Evolutionary conservation across 2,329 filamentous ascomycete genomes (phyloP).

Genomic region (Diaporthe citri): DNA sequence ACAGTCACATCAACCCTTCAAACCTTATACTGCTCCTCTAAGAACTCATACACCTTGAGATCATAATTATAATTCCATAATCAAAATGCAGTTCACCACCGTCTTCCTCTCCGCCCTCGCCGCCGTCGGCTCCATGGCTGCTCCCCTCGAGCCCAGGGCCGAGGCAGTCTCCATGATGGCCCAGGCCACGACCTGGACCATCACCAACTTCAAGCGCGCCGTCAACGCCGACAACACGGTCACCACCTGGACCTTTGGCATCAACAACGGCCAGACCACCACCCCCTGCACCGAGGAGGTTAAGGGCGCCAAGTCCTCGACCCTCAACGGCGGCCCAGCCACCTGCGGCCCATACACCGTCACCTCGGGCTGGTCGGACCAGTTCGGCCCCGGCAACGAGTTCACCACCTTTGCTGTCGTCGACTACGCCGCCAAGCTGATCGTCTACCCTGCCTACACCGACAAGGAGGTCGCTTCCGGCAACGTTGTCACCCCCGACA

Average conservation of each 20-base stretch:
- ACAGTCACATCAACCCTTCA: not conserved
- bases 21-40: not conserved
- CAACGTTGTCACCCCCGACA: slow-evolving; percentile 61
- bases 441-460: slow-evolving; percentile 66
- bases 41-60: not conserved
- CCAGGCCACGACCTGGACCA: slow-evolving; percentile 53
- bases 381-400: slow-evolving; percentile 64
- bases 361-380: slow-evolving; percentile 67
- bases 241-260: slow-evolving; percentile 57
- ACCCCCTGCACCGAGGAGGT: slow-evolving; percentile 52
- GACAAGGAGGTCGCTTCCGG: slow-evolving; percentile 62
- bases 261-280: slow-evolving; percentile 51
- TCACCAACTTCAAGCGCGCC: slow-evolving; percentile 52
- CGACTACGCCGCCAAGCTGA: slow-evolving; percentile 56
- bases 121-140: slow-evolving; percentile 45
- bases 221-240: slow-evolving; percentile 55
- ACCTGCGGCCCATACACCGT: slow-evolving; percentile 64
- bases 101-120: slow-evolving; percentile 46
- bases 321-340: slow-evolving; percentile 51
- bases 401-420: slow-evolving; percentile 68
- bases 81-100: slow-evolving; percentile 53
- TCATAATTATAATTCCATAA: slow-evolving; percentile 8
- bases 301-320: slow-evolving; percentile 50
- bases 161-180: slow-evolving; percentile 46
- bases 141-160: slow-evolving; percentile 44